Percentiles rank a stretch among this genome's conserved stretches.
phyloP scores from a whole-genome alignment of 2,329 filamentous ascomycete species.

The Cladosporium halotolerans region DNA sequence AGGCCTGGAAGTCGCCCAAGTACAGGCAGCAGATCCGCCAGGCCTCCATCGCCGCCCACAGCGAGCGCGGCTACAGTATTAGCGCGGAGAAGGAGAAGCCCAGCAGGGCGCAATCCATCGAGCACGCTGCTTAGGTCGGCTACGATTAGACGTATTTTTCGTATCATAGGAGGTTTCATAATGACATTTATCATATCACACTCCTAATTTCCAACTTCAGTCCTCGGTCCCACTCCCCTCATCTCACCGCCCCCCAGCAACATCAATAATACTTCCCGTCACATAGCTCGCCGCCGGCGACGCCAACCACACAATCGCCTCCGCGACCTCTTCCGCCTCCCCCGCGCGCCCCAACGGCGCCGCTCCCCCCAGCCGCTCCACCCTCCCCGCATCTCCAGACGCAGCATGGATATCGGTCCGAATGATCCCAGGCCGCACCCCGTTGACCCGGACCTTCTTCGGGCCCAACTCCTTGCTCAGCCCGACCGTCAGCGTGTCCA shows the following conservation, averaged over 20 bases:
- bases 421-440: constrained; percentile 23
- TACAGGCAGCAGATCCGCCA: constrained; percentile 3
- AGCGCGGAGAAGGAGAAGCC: constrained; percentile 5
- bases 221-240: too few species aligned
- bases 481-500: constrained; percentile 23
- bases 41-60: background rate
- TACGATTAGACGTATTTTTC: too few species aligned
- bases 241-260: constrained; percentile 14
- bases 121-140: constrained; percentile 1
- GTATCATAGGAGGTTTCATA: too few species aligned
- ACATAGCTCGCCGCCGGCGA: constrained; percentile 16
- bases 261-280: constrained; percentile 17
- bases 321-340: constrained; percentile 23
- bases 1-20: constrained; percentile 57
- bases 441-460: constrained; percentile 21
- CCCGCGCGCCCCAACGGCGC: constrained; percentile 23
- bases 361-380: constrained; percentile 19
- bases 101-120: constrained; percentile 5
- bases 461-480: constrained; percentile 24
- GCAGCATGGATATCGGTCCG: constrained; percentile 23
- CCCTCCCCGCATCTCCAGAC: constrained; percentile 19
- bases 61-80: background rate
- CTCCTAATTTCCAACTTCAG: too few species aligned
- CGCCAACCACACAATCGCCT: constrained; percentile 24
- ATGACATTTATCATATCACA: too few species aligned